phyloP scores from a whole-genome alignment of 169 alveolate genomes.

The Cystoisospora suis region DNA sequence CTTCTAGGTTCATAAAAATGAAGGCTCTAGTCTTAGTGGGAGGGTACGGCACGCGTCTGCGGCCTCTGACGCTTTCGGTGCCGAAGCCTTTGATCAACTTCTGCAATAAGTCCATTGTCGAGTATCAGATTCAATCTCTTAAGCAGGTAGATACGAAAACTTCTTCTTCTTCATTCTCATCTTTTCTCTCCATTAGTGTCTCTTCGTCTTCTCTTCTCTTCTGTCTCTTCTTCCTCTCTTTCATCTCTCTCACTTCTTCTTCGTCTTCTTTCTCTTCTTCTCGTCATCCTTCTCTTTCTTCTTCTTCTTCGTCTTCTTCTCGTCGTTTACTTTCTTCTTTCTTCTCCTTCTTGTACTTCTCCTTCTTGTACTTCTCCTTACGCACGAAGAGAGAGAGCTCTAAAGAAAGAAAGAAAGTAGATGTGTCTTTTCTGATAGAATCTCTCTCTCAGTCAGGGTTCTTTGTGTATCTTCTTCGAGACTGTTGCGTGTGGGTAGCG shows the following conservation, averaged over 20 bases:
- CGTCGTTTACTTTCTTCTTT: not conserved
- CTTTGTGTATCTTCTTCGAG: too few relatives aligned
- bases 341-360: not conserved
- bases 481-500: too few relatives aligned
- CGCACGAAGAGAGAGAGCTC: too few relatives aligned
- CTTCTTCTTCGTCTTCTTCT: not conserved
- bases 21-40: constrained; percentile 97
- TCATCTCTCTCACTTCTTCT: not conserved
- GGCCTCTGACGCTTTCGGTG: constrained; percentile 96
- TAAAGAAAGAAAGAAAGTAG: too few relatives aligned
- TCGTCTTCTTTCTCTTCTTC: not conserved
- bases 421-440: too few relatives aligned
- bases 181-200: not conserved
- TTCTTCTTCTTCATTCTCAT: not conserved
- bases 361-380: not conserved
- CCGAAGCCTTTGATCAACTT: constrained; percentile 97
- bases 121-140: constrained; percentile 83
- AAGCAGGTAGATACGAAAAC: constrained; percentile 67
- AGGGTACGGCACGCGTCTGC: constrained; percentile 98
- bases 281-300: not conserved
- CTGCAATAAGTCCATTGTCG: constrained; percentile 94
- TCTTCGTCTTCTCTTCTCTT: not conserved
- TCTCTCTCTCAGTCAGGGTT: too few relatives aligned
- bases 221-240: too few relatives aligned
- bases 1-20: constrained; percentile 73